Base-by-base conservation (phyloP, 257 asterid species). In the Phtheirospermum japonicum region DNA sequence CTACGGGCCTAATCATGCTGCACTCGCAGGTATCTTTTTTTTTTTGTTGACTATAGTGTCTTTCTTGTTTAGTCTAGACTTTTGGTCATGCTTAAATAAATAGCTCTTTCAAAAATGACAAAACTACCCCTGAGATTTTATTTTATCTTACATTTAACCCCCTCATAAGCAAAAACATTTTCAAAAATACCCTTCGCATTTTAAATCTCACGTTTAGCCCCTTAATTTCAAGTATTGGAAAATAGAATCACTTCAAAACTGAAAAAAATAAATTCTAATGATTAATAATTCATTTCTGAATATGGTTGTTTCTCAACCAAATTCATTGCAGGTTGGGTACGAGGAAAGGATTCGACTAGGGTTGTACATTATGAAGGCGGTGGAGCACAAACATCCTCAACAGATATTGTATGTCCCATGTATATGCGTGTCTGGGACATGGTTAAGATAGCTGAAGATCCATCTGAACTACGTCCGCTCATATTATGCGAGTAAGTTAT, bases 391-490 rank as follows among this genome's bases (percentile, higher is more conserved):
- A 92, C 99, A 36, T 65, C 83, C 66, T 89, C 99, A 7, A 92
- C 99, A 23, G 99, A 92, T 77, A 92, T 92, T 26, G 99, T 92
- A 30, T 92, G 99, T 66, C 99, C 99, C 40, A 89, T 89, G 97
- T 92, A 89, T 74, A 86, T 88, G 83, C 97, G 96, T 75, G 95
- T 92, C 56, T 85, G 94, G 91, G 86, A 72, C 72, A 89, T 92
- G 59, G 84, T 92, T 61, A 80, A 82, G 78, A 87, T 89, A 65
- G 99, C 99, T 34, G 70, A 82, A 62, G 99, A 92, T 87, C 96
- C 94, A 37, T 74, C 83, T 4, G 99, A 92, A 77, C 68, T 64
- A 63, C 90, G 99, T 40, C 97, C 99, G 9, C 69, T 92, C 75
- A 92, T 92, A 80, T 67, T 92, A 26, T 92, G 99, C 97, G 99